Conservation (phyloP, 202 grass and related monocot species). For the Panicum virgatum region DNA sequence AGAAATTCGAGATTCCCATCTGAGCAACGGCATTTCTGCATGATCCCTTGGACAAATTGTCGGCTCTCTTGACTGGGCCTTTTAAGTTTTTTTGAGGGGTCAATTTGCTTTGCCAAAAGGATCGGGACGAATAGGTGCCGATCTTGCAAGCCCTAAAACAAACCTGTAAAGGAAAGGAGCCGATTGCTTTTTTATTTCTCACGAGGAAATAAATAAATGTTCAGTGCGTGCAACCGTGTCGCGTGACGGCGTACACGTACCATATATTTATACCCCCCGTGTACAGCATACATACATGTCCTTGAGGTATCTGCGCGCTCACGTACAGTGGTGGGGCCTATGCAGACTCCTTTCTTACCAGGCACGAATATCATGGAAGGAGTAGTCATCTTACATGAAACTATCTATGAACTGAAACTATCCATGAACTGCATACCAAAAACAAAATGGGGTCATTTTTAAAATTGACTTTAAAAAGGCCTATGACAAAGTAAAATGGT, state of each 20-base stretch:
- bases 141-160: neutral
- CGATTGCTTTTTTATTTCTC: neutral
- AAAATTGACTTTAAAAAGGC: no score
- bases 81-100: neutral
- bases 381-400: no score
- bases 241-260: neutral
- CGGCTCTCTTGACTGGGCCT: constrained; percentile 23
- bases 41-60: constrained; percentile 43
- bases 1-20: constrained; percentile 32
- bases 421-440: no score
- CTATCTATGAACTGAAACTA: no score
- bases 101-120: neutral
- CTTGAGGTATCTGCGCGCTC: no score
- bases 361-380: no score
- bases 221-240: no score
- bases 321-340: no score
- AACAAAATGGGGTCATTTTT: no score
- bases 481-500: no score
- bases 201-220: no score
- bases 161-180: neutral
- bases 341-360: no score
- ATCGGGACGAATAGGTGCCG: neutral
- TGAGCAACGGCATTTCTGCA: constrained; percentile 1
- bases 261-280: neutral
- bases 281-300: neutral